Conservation (phyloP, 129 eudicot species). For the Calendula officinalis region DNA sequence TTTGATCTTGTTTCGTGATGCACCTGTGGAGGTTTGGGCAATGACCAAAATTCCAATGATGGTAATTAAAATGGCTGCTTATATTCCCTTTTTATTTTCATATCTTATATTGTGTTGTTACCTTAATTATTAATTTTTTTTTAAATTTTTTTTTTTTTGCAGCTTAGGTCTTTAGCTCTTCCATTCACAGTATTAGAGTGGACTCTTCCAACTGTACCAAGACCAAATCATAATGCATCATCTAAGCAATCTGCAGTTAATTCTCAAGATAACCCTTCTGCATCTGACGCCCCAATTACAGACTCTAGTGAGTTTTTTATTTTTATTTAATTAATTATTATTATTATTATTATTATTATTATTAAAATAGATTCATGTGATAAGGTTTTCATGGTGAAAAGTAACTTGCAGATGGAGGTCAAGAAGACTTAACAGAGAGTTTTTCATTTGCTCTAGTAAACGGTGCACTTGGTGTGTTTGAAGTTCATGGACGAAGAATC, state of each 20-base stretch:
- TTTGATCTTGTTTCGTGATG: conserved; percentile 86
- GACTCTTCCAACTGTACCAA: conserved; percentile 97
- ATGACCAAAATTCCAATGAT: conserved; percentile 94
- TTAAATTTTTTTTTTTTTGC: conserved; percentile 25
- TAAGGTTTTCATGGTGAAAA: conserved; percentile 27
- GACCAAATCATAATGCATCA: conserved; percentile 54
- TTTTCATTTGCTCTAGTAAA: conserved; percentile 90
- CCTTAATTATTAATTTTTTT: conserved; percentile 1
- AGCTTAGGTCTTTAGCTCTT: conserved; percentile 98
- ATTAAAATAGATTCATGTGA: neutral
- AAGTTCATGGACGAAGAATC: conserved; percentile 95
- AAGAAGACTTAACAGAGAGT: conserved; percentile 94
- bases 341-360: neutral
- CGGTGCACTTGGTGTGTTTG: conserved; percentile 98
- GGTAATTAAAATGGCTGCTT: conserved; percentile 49
- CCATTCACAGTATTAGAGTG: conserved; percentile 96
- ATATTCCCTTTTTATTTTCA: conserved; percentile 2
- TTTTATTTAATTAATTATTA: neutral
- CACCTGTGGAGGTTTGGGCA: conserved; percentile 99
- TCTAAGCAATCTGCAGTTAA: conserved; percentile 49
- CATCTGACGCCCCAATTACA: conserved; percentile 41
- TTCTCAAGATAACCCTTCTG: conserved; percentile 49
- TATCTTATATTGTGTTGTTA: neutral
- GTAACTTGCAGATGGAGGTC: conserved; percentile 63
- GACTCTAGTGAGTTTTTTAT: conserved; percentile 60